Conservation (phyloP, 371 early-diverging fungal species). For the Mucor circinelloides region DNA sequence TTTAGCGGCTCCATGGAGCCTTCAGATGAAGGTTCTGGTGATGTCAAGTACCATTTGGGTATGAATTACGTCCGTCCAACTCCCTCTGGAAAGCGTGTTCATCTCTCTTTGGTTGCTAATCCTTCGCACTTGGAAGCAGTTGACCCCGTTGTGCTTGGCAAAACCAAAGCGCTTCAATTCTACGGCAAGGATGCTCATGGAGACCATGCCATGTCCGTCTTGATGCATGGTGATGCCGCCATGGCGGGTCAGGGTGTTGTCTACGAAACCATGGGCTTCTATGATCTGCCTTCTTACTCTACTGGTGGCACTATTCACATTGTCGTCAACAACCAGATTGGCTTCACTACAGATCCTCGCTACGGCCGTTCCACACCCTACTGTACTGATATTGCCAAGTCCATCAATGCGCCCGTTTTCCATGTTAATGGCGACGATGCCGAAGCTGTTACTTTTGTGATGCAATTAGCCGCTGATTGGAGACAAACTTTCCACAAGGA, state of each 20-base stretch:
- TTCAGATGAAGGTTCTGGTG: constrained; percentile 93
- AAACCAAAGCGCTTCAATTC: constrained; percentile 93
- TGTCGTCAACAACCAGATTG: constrained; percentile 98
- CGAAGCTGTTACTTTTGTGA: constrained; percentile 93
- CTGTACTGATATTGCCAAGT: constrained; percentile 97
- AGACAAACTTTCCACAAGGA: constrained; percentile 94
- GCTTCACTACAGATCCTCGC: constrained; percentile 97
- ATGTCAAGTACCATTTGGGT: constrained; percentile 97
- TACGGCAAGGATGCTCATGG: constrained; percentile 85
- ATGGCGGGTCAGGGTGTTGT: constrained; percentile 98
- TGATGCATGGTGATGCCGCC: constrained; percentile 98
- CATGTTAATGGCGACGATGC: constrained; percentile 98
- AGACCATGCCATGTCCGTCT: constrained; percentile 84
- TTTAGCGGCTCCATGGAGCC: constrained; percentile 81
- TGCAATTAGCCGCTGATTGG: constrained; percentile 95
- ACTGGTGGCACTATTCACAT: constrained; percentile 97
- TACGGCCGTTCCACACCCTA: constrained; percentile 95
- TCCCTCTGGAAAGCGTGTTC: constrained; percentile 93
- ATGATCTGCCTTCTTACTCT: constrained; percentile 91
- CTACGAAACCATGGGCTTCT: constrained; percentile 95
- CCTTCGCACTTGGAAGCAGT: constrained; percentile 98
- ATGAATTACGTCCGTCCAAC: constrained; percentile 96
- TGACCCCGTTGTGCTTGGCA: constrained; percentile 96
- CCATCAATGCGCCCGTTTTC: constrained; percentile 93
- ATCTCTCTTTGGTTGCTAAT: constrained; percentile 95